phyloP scores from a whole-genome alignment of 129 eudicot genomes.

The Sambucus nigra region DNA sequence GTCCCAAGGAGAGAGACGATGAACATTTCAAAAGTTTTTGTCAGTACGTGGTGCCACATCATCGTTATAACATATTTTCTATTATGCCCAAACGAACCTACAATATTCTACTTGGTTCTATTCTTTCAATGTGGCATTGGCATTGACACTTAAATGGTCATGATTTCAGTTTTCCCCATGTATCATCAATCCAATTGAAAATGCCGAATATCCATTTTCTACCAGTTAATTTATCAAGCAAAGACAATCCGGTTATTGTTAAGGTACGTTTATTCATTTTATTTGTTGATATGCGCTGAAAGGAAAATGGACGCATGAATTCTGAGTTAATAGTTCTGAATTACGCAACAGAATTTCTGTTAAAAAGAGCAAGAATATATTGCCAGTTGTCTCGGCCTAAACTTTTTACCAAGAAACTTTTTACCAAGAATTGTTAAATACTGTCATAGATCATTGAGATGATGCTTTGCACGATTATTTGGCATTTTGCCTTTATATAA shows the following conservation, averaged over 20 bases:
- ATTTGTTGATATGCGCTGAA: too few relatives aligned
- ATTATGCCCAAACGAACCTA: neutral
- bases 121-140: too few relatives aligned
- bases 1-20: too few relatives aligned
- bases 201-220: slow-evolving; percentile 97
- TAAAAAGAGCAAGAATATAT: too few relatives aligned
- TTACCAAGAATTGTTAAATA: neutral
- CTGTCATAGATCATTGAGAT: neutral
- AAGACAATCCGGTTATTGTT: slow-evolving; percentile 61
- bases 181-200: slow-evolving; percentile 61
- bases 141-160: too few relatives aligned
- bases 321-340: too few relatives aligned
- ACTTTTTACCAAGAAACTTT: too few relatives aligned
- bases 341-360: too few relatives aligned
- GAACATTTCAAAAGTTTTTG: too few relatives aligned
- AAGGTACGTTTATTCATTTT: slow-evolving; percentile 44
- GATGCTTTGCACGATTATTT: slow-evolving; percentile 4
- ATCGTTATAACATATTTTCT: too few relatives aligned
- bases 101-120: neutral
- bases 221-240: slow-evolving; percentile 84
- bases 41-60: too few relatives aligned
- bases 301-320: neutral
- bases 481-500: neutral
- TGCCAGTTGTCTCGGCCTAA: neutral
- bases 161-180: slow-evolving; percentile 59